Percentiles rank a stretch among this genome's conserved stretches.
These are phyloP conservation scores for Carallia pectinifolia DNA, from an alignment of 345 rosid species.

Conservation along the genomic window DNA sequence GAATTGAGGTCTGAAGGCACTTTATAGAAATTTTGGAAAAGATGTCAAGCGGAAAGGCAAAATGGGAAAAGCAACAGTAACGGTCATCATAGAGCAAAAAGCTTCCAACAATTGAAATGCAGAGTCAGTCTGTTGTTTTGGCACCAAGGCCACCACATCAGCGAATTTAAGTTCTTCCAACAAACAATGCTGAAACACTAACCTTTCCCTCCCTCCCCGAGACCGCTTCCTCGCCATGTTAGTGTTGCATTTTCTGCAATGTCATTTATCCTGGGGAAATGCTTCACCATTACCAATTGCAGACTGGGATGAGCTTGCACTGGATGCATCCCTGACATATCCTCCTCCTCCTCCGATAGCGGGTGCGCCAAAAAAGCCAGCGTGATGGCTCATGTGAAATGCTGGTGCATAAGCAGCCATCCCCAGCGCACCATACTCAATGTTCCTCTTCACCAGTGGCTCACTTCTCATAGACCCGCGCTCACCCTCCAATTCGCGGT, in stretches of 20 bases:
- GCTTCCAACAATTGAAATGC: no score
- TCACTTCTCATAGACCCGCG: slow-evolving; percentile 52
- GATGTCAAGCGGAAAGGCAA: no score
- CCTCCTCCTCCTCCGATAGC: slow-evolving; percentile 26
- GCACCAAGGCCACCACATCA: no score
- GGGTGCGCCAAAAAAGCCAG: slow-evolving; percentile 41
- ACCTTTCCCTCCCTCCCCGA: slow-evolving; percentile 1
- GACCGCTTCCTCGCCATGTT: no score
- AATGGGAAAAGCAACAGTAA: no score
- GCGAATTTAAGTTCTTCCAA: not conserved
- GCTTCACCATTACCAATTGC: slow-evolving; percentile 23
- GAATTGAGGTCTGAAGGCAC: no score
- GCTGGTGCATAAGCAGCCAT: slow-evolving; percentile 39
- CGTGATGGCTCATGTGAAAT: slow-evolving; percentile 43
- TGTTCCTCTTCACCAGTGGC: slow-evolving; percentile 55
- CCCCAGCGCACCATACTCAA: slow-evolving; percentile 38
- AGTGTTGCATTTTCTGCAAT: not conserved
- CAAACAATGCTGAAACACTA: not conserved
- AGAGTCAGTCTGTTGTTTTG: no score
- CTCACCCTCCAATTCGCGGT: slow-evolving; percentile 31
- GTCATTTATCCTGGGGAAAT: slow-evolving; percentile 30
- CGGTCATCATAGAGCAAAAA: no score
- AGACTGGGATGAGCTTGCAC: slow-evolving; percentile 26
- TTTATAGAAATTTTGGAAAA: no score
- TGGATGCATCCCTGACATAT: slow-evolving; percentile 33